Percentiles rank a stretch among this genome's conserved stretches.
These are phyloP conservation scores for Pinus albicaulis DNA, from an alignment of 75 land plant genomes.

Conservation along the genomic window DNA sequence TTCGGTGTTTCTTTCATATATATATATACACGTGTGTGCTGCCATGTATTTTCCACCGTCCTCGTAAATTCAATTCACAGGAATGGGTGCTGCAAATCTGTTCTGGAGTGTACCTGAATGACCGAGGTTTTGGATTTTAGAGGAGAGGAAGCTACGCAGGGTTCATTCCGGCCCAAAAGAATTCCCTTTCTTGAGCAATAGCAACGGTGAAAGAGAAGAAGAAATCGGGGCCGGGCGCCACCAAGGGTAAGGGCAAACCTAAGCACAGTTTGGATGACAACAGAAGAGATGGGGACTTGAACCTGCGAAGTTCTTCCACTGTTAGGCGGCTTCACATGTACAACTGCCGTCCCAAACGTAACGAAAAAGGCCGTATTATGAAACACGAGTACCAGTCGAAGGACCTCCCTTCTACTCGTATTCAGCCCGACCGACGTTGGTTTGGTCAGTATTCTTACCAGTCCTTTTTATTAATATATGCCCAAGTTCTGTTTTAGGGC, in stretches of 20 bases:
- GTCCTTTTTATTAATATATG: too few relatives aligned
- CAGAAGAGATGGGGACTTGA: conserved; percentile 43
- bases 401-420: conserved; percentile 86
- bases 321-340: conserved; percentile 98
- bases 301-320: conserved; percentile 72
- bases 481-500: too few relatives aligned
- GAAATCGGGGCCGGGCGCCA: conserved; percentile 45
- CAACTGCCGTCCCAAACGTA: conserved; percentile 73
- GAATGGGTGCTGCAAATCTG: too few relatives aligned
- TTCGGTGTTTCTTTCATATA: too few relatives aligned
- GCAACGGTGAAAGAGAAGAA: conserved; percentile 37
- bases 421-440: conserved; percentile 96
- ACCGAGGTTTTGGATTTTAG: too few relatives aligned
- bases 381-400: conserved; percentile 76
- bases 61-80: too few relatives aligned
- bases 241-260: conserved; percentile 77
- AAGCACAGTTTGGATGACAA: conserved; percentile 90
- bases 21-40: too few relatives aligned
- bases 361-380: conserved; percentile 57
- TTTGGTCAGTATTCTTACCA: conserved; percentile 52
- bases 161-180: too few relatives aligned
- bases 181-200: too few relatives aligned
- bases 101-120: too few relatives aligned
- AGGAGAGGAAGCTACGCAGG: too few relatives aligned
- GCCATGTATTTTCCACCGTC: too few relatives aligned